These are phyloP conservation scores for Penicillium cosmopolitanum DNA, from an alignment of 495 filamentous ascomycete species.

Conservation along the genomic window DNA sequence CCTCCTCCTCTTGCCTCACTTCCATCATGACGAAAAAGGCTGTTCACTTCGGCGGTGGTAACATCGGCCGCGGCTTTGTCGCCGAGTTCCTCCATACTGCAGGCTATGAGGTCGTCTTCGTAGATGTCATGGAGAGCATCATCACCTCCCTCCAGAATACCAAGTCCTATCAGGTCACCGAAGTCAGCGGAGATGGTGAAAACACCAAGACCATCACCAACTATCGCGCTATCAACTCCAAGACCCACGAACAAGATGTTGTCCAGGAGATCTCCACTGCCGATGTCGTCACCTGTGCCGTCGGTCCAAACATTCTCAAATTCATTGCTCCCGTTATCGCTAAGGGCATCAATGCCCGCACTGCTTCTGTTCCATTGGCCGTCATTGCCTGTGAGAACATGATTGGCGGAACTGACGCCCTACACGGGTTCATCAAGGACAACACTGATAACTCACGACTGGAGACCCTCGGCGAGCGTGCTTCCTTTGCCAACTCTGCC, in stretches of 20 bases:
- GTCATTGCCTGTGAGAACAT: constrained; percentile 98
- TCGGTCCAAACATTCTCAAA: constrained; percentile 93
- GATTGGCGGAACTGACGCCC: constrained; percentile 85
- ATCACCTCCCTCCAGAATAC: constrained; percentile 76
- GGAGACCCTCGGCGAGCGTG: constrained; percentile 62
- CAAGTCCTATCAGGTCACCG: constrained; percentile 84
- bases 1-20: background rate
- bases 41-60: constrained; percentile 92
- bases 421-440: constrained; percentile 79
- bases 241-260: constrained; percentile 76
- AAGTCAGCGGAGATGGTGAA: constrained; percentile 86
- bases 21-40: constrained; percentile 72
- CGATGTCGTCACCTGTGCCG: constrained; percentile 91
- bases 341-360: constrained; percentile 81
- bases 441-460: constrained; percentile 65
- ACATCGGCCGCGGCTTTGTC: constrained; percentile 77
- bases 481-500: constrained; percentile 91
- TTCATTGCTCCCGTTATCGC: constrained; percentile 94
- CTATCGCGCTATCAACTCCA: constrained; percentile 95
- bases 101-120: constrained; percentile 89
- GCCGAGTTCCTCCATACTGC: constrained; percentile 75
- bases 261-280: constrained; percentile 84
- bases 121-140: constrained; percentile 83
- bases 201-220: constrained; percentile 82
- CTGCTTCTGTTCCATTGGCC: constrained; percentile 71